phyloP scores from a whole-genome alignment of 2,329 filamentous ascomycete species.

The Dendrostoma leiphaemia region DNA sequence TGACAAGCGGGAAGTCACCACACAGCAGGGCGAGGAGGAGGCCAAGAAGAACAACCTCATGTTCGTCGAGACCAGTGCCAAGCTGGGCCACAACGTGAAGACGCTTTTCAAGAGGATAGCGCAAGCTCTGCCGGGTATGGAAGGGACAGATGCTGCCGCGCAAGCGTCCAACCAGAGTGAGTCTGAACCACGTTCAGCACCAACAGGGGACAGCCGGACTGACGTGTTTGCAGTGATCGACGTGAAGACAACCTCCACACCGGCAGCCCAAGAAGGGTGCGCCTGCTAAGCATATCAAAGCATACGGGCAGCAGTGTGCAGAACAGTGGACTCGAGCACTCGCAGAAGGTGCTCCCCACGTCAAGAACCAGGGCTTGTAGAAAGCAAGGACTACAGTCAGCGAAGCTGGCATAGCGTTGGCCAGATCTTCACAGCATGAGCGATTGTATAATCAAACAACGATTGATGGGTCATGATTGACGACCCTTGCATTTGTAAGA shows the following conservation, averaged over 20 bases:
- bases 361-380: constrained; percentile 12
- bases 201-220: constrained; percentile 19
- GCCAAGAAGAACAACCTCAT: constrained; percentile 97
- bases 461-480: constrained; percentile 20
- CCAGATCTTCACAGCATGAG: constrained; percentile 17
- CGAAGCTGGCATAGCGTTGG: constrained; percentile 10
- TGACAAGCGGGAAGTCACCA: constrained; percentile 97
- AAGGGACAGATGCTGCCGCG: constrained; percentile 77
- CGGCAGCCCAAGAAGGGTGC: constrained; percentile 71
- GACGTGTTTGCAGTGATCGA: constrained; percentile 70
- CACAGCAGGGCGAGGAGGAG: constrained; percentile 94
- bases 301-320: not conserved
- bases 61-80: constrained; percentile 99
- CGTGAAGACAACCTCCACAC: constrained; percentile 77
- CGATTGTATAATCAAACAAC: constrained; percentile 20
- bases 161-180: constrained; percentile 74
- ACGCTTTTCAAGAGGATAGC: constrained; percentile 96
- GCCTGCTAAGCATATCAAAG: constrained; percentile 48
- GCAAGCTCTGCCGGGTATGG: constrained; percentile 96
- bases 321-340: not conserved
- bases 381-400: constrained; percentile 15
- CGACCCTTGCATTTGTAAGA: constrained; percentile 15
- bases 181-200: constrained; percentile 32
- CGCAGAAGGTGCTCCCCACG: not conserved
- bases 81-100: constrained; percentile 98